Base-by-base conservation (phyloP, 2,329 filamentous ascomycete genomes). In the Fusarium sp. region DNA sequence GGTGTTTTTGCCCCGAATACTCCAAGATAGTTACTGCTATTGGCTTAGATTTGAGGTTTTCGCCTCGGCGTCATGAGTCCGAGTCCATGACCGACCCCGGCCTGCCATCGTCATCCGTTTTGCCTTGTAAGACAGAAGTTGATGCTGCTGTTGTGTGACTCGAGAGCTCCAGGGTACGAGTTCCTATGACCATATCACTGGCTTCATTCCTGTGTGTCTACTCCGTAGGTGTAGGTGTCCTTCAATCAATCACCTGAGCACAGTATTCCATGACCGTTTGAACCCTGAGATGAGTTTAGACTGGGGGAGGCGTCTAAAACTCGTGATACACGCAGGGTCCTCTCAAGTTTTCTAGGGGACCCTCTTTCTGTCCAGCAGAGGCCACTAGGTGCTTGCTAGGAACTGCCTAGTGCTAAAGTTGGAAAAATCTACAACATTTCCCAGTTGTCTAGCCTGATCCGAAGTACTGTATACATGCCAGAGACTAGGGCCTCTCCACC, bases 81-180 rank as follows among this genome's bases (percentile, higher is more conserved):
- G 63, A 68, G 67, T 65, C 52, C 12, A 41, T 20, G 42, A 61
- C 33, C 33, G 28, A 28, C 58, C 66, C 55, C 35, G 60, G 51
- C 56, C 47, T 75, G 57, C 54, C 61, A 70, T 42, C 72, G 72
- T 75, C 72, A 75, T 75, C 47, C 52, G 60, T 66, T 75, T 61
- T 60, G 14, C n/a, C 18, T 52, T 67, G 42, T 59, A 38, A 45
- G 39, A 70, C 59, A 41, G n/a, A 39, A 28, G 57, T 36, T 18
- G 42, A 56, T 54, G 18, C 26, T 49, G 18, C n/a, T 61, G 45
- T 42, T 45, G 44, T 73, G 38, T 52, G 35, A 73, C 70, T 56
- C 7, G 28, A 20, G 33, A 61, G 36, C n/a, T 55, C 28, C n/a
- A 49, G 22, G 31, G 44, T 15, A 45, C 15, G 28, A 22, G 14